Conservation (phyloP, 2,329 filamentous ascomycete genomes). For the Dryadomyces quercivorus region DNA sequence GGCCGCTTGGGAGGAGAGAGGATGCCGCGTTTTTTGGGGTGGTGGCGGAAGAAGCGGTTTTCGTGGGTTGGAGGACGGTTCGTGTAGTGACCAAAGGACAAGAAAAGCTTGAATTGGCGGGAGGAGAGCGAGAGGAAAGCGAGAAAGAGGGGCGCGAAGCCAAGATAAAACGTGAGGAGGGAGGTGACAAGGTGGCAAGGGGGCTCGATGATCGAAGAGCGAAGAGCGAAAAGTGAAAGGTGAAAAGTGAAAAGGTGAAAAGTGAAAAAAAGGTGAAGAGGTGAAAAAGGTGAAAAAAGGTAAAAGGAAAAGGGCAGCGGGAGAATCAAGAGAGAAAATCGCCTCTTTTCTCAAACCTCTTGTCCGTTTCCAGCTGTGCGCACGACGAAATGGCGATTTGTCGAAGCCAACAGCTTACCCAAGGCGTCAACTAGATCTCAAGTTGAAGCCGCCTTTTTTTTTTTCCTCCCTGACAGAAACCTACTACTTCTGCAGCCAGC, state of each 20-base stretch:
- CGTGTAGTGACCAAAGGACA: constrained; percentile 7
- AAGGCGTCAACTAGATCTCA: no score
- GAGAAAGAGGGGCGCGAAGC: neutral
- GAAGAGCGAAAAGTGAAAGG: no score
- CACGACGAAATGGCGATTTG: neutral
- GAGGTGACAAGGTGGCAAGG: neutral
- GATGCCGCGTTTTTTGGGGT: neutral
- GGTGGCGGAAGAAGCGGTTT: neutral
- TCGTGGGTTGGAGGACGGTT: neutral
- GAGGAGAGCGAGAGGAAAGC: neutral
- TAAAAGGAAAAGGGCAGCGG: neutral
- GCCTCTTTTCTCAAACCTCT: constrained; percentile 7
- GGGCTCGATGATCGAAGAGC: no score
- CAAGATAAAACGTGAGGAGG: neutral
- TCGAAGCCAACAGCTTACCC: neutral
- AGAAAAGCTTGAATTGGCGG: neutral
- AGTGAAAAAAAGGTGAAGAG: neutral
- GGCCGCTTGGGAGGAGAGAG: no score
- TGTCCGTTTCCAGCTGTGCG: neutral
- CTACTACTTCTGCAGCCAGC: neutral
- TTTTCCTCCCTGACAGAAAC: neutral
- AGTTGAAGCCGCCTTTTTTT: neutral
- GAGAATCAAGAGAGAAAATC: neutral
- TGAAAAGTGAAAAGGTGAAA: neutral
- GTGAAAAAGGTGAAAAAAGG: neutral